These are phyloP conservation scores for Kwoniella europaea DNA, from an alignment of 768 basidiomycete species.

Conservation along the genomic window DNA sequence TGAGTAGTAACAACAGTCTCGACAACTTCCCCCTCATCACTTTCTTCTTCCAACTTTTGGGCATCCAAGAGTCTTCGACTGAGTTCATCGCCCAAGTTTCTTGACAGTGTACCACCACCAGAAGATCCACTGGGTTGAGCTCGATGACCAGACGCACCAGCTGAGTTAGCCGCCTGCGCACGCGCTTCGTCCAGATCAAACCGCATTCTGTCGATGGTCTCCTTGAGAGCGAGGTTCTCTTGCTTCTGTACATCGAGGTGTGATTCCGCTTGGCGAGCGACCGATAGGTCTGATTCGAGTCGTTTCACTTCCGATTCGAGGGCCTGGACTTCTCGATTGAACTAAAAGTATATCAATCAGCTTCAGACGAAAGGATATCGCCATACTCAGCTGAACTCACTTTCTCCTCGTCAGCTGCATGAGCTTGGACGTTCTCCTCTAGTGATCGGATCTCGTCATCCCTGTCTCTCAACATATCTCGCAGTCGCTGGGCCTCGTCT, in stretches of 20 bases:
- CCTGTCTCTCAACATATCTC: slow-evolving; percentile 72
- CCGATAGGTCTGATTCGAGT: slow-evolving; percentile 73
- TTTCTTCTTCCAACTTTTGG: slow-evolving; percentile 59
- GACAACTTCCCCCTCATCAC: slow-evolving; percentile 62
- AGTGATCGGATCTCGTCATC: slow-evolving; percentile 74
- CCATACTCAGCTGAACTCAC: slow-evolving; percentile 29
- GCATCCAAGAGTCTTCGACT: slow-evolving; percentile 65
- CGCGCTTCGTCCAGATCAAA: slow-evolving; percentile 94
- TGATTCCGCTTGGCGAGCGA: slow-evolving; percentile 73
- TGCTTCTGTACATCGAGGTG: slow-evolving; percentile 91
- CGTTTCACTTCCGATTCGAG: slow-evolving; percentile 73
- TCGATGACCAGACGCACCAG: slow-evolving; percentile 62
- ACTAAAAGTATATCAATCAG: slow-evolving; percentile 61
- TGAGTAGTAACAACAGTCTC: slow-evolving; percentile 72
- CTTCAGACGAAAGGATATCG: neutral
- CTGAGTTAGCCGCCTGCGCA: slow-evolving; percentile 59
- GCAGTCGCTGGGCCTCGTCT: slow-evolving; percentile 80
- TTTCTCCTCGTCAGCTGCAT: slow-evolving; percentile 67
- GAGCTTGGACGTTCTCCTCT: slow-evolving; percentile 67
- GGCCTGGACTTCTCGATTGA: slow-evolving; percentile 69
- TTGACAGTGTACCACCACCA: slow-evolving; percentile 41
- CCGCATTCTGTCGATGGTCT: slow-evolving; percentile 92
- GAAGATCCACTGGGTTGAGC: slow-evolving; percentile 27
- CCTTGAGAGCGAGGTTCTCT: slow-evolving; percentile 88
- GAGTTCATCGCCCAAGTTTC: slow-evolving; percentile 57